phyloP scores from a whole-genome alignment of 1,284 basidiomycete genomes.

The Schizopora paradoxa region DNA sequence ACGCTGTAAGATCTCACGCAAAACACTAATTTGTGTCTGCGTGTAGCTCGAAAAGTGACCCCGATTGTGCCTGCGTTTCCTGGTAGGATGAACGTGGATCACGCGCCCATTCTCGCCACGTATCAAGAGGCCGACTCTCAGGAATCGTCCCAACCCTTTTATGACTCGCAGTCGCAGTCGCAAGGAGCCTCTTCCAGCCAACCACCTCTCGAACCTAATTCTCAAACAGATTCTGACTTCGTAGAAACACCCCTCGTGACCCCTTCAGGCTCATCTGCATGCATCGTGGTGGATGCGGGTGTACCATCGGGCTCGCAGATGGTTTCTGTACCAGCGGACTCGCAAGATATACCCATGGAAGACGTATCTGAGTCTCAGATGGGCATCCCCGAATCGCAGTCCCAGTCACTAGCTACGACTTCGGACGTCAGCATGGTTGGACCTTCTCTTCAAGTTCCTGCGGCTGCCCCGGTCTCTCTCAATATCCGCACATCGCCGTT shows the following conservation, averaged over 20 bases:
- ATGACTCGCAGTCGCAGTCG: slow-evolving; percentile 8
- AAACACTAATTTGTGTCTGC: no score
- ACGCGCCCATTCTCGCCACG: no score
- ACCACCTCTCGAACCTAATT: slow-evolving; percentile 24
- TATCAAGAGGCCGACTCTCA: no score
- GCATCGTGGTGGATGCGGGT: slow-evolving; percentile 5
- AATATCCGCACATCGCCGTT: no score
- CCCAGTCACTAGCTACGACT: slow-evolving; percentile 6
- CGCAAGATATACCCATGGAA: slow-evolving; percentile 2
- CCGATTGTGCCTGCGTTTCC: no score
- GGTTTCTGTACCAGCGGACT: slow-evolving; percentile 1
- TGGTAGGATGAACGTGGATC: no score
- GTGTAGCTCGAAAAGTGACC: no score
- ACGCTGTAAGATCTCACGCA: no score
- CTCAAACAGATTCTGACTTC: slow-evolving; percentile 32
- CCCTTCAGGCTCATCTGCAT: slow-evolving; percentile 41
- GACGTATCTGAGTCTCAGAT: slow-evolving; percentile 14
- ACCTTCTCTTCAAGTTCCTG: no score
- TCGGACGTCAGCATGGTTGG: no score
- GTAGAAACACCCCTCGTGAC: slow-evolving; percentile 49
- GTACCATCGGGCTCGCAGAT: slow-evolving; percentile 13
- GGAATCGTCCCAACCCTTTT: slow-evolving; percentile 4
- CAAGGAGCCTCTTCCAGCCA: slow-evolving; percentile 5
- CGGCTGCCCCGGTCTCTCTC: no score
- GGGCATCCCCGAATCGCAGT: slow-evolving; percentile 8